Percentiles rank a stretch among this genome's conserved stretches.
phyloP scores from a whole-genome alignment of 768 basidiomycete genomes.

The Serpula lacrymans region DNA sequence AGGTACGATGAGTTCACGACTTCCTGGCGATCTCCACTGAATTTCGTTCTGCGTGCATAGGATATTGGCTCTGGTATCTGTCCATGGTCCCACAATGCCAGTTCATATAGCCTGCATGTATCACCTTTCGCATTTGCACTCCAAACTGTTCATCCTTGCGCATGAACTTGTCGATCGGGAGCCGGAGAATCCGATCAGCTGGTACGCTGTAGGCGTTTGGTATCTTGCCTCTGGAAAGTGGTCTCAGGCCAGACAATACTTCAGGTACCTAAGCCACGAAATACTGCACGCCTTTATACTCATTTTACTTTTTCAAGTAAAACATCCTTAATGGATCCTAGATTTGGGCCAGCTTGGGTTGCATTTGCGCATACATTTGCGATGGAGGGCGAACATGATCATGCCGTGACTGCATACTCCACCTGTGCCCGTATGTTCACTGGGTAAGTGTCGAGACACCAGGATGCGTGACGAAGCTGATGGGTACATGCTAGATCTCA shows the following conservation, averaged over 20 bases:
- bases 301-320: constrained; percentile 53
- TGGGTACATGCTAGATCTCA: constrained; percentile 80
- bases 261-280: constrained; percentile 62
- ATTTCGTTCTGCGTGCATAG: constrained; percentile 35
- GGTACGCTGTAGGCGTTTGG: constrained; percentile 99
- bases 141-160: constrained; percentile 91
- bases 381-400: constrained; percentile 96
- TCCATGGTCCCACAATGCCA: constrained; percentile 88
- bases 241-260: constrained; percentile 89
- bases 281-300: not conserved
- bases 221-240: constrained; percentile 86
- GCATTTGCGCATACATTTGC: constrained; percentile 98
- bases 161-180: constrained; percentile 95
- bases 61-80: constrained; percentile 79
- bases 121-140: constrained; percentile 87
- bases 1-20: constrained; percentile 41
- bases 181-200: constrained; percentile 89
- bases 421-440: constrained; percentile 94
- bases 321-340: constrained; percentile 93
- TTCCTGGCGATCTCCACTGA: not conserved
- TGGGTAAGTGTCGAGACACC: constrained; percentile 51
- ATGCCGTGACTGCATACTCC: constrained; percentile 97
- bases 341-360: constrained; percentile 96
- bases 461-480: constrained; percentile 7
- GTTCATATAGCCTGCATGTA: constrained; percentile 98